Evolutionary conservation across 768 basidiomycete genomes (phyloP).

Genomic region (Mycena leptocephala): DNA sequence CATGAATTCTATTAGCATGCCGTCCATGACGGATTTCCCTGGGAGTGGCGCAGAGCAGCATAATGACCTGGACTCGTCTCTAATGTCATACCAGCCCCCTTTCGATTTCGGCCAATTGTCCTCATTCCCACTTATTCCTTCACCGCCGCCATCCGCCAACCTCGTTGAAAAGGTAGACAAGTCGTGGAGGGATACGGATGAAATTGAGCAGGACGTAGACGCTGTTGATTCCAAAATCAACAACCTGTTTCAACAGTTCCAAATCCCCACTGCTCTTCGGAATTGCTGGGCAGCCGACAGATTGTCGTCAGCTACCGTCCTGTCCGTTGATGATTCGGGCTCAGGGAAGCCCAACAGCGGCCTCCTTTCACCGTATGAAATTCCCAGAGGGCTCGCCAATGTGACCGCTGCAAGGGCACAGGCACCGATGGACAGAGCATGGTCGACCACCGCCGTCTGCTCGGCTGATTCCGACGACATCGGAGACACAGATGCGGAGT

Average conservation of each 20-base stretch:
- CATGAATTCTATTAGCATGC: conserved; percentile 60
- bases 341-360: no score
- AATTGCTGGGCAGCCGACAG: neutral
- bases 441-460: neutral
- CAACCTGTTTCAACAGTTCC: conserved; percentile 80
- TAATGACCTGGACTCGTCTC: conserved; percentile 39
- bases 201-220: conserved; percentile 83
- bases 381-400: neutral
- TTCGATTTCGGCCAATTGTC: conserved; percentile 38
- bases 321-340: no score
- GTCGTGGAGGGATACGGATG: conserved; percentile 72
- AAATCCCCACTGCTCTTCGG: conserved; percentile 51
- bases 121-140: conserved; percentile 24
- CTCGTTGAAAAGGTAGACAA: conserved; percentile 63
- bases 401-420: neutral
- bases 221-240: conserved; percentile 79
- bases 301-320: no score
- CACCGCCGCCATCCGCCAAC: conserved; percentile 44
- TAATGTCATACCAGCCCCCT: conserved; percentile 49
- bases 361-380: neutral
- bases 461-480: neutral
- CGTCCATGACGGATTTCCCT: conserved; percentile 51
- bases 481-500: no score
- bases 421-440: neutral
- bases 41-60: conserved; percentile 33